A percentile compares a stretch with the other conserved stretches of the same genome.
Conservation (phyloP, 202 grass and related monocot species). For the Panicum virgatum region DNA sequence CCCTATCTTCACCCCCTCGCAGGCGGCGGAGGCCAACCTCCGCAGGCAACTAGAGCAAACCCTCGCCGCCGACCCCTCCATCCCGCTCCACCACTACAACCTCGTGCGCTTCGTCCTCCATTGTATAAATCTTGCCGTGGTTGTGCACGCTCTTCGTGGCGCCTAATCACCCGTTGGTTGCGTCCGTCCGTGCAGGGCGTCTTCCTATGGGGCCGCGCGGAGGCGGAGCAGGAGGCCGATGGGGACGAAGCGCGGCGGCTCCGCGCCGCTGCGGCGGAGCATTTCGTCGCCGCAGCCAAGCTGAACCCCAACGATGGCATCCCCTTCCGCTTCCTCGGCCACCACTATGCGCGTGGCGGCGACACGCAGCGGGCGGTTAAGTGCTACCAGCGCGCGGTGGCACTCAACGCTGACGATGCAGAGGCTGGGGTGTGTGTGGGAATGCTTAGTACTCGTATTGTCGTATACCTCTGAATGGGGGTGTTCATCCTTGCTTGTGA, state of each 20-base stretch:
- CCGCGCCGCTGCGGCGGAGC: conserved; percentile 59
- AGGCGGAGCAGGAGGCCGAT: conserved; percentile 32
- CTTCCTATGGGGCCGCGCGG: conserved; percentile 66
- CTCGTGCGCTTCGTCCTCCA: conserved; percentile 39
- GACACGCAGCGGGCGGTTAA: conserved; percentile 69
- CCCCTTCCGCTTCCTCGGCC: conserved; percentile 78
- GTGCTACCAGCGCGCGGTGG: conserved; percentile 77
- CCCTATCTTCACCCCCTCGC: conserved; percentile 16
- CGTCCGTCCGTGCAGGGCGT: conserved; percentile 44
- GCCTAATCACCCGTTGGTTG: background rate
- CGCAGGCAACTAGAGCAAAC: conserved; percentile 54
- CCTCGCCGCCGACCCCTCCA: conserved; percentile 63
- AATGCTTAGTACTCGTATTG: background rate
- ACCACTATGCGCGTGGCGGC: conserved; percentile 52
- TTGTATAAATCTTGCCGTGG: background rate
- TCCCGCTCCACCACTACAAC: conserved; percentile 56
- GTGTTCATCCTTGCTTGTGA: conserved; percentile 31
- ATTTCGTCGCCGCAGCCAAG: conserved; percentile 83
- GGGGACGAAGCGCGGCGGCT: conserved; percentile 45
- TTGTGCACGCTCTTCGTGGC: background rate
- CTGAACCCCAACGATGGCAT: conserved; percentile 71
- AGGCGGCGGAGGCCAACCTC: conserved; percentile 53
- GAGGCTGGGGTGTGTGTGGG: conserved; percentile 74
- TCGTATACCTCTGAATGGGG: background rate
- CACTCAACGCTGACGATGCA: conserved; percentile 64